Evolutionary conservation across 1,139 yeast genomes (phyloP).

Genomic region (Sugiyamaella paludigena): DNA sequence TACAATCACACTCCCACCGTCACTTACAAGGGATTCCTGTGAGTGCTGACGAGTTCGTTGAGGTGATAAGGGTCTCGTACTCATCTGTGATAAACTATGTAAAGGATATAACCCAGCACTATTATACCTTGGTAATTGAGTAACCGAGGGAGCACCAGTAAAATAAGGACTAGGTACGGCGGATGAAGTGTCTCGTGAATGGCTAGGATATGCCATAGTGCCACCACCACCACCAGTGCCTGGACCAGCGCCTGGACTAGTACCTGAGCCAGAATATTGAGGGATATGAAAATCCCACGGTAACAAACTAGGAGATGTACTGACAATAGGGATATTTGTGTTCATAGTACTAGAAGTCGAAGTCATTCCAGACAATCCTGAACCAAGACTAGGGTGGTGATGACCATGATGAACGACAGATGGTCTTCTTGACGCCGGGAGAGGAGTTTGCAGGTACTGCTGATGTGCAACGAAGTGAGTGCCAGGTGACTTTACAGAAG

Average conservation of each 20-base stretch:
- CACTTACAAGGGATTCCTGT: constrained; percentile 10
- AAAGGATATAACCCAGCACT: constrained; percentile 5
- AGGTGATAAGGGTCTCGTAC: constrained; percentile 4
- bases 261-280: not conserved
- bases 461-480: no score
- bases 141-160: not conserved
- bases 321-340: no score
- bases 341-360: no score
- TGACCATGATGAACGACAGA: no score
- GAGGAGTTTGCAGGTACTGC: no score
- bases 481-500: no score
- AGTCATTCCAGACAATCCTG: no score
- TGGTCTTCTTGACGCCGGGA: no score
- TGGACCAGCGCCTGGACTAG: no score
- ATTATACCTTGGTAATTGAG: not conserved
- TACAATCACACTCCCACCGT: constrained; percentile 19
- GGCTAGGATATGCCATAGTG: not conserved
- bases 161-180: constrained; percentile 5
- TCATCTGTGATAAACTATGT: constrained; percentile 5
- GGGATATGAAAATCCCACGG: constrained; percentile 8
- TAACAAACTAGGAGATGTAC: not conserved
- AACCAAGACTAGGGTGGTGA: no score
- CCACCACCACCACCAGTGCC: no score
- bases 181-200: constrained; percentile 5
- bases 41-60: constrained; percentile 8